phyloP scores from a whole-genome alignment of 306 rosid species.

The Alnus glutinosa region DNA sequence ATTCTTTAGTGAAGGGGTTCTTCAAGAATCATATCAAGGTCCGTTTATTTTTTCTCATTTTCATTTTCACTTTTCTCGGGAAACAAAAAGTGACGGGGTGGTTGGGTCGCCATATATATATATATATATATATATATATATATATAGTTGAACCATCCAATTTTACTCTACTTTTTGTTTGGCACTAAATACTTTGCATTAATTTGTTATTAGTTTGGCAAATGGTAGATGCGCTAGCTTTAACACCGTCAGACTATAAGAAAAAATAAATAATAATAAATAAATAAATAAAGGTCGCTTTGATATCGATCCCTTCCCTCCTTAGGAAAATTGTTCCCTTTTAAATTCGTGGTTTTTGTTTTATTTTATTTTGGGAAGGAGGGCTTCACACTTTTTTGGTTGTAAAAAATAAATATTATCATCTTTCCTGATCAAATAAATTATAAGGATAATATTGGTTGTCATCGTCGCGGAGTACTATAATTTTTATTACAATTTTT shows the following conservation, averaged over 20 bases:
- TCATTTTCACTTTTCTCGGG: background rate
- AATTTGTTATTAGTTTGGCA: background rate
- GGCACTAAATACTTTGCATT: background rate
- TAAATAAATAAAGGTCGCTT: too few species aligned
- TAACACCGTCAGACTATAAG: background rate
- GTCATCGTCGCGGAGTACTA: too few species aligned
- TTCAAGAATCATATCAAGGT: slow-evolving; percentile 90
- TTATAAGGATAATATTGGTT: background rate
- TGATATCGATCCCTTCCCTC: background rate
- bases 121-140: background rate
- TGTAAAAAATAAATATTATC: background rate
- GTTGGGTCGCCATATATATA: background rate
- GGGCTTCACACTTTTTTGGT: background rate
- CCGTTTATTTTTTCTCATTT: background rate
- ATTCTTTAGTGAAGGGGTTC: slow-evolving; percentile 58
- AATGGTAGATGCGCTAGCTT: background rate
- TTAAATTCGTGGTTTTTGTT: background rate
- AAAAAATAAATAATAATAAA: too few species aligned
- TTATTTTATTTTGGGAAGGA: background rate
- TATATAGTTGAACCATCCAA: background rate
- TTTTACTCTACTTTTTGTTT: background rate
- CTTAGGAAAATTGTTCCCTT: background rate
- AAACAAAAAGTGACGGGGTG: background rate
- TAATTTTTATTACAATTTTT: too few species aligned
- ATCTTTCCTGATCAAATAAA: background rate